A percentile compares a stretch with the other conserved stretches of the same genome.
Evolutionary conservation across 345 rosid genomes (phyloP).

Genomic region (Heritiera fomes): DNA sequence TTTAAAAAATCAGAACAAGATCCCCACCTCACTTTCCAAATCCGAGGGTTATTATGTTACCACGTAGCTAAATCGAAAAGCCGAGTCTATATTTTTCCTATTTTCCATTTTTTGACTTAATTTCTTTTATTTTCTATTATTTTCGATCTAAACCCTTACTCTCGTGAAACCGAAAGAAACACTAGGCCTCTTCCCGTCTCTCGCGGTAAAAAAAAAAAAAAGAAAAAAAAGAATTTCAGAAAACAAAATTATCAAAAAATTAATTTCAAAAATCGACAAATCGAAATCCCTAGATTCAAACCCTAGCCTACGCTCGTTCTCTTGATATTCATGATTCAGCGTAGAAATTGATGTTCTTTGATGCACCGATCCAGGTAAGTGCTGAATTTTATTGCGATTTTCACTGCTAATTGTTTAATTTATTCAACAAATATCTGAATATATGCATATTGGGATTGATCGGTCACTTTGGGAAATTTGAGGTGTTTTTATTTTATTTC

Average conservation of each 20-base stretch:
- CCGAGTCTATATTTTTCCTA: neutral
- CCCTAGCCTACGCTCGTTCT: slow-evolving; percentile 33
- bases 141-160: slow-evolving; percentile 41
- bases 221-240: neutral
- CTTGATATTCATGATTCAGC: slow-evolving; percentile 35
- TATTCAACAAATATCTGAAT: slow-evolving; percentile 17
- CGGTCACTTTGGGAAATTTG: slow-evolving; percentile 16
- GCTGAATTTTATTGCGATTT: slow-evolving; percentile 20
- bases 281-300: slow-evolving; percentile 42
- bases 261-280: slow-evolving; percentile 33
- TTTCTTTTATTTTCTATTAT: slow-evolving; percentile 21
- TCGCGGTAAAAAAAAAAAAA: slow-evolving; percentile 9
- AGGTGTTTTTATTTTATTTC: neutral
- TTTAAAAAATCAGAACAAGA: slow-evolving; percentile 10
- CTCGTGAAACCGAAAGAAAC: slow-evolving; percentile 58
- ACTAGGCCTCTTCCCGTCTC: slow-evolving; percentile 54
- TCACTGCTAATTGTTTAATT: slow-evolving; percentile 22
- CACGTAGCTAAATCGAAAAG: neutral
- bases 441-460: slow-evolving; percentile 27
- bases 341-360: slow-evolving; percentile 29
- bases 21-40: slow-evolving; percentile 18
- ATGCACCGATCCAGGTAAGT: slow-evolving; percentile 43
- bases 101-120: neutral
- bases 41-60: neutral
- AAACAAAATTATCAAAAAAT: slow-evolving; percentile 37